Evolutionary conservation across 371 early-diverging fungal species (phyloP).

Genomic region (Mortierella sp.): DNA sequence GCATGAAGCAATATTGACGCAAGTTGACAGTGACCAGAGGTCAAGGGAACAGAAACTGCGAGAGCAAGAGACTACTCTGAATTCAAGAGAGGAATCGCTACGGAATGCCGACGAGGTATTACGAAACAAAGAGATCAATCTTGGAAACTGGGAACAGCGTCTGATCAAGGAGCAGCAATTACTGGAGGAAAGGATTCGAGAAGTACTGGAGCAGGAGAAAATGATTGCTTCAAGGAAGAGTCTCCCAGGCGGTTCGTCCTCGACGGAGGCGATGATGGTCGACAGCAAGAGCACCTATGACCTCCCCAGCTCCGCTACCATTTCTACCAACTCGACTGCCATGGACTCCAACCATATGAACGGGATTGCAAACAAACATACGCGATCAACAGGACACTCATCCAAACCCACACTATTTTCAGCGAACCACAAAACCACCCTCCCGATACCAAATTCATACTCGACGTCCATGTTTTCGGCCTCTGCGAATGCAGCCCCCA

Average conservation of each 20-base stretch:
- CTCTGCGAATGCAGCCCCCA: not conserved
- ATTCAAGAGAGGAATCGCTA: slow-evolving; percentile 25
- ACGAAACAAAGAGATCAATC: slow-evolving; percentile 16
- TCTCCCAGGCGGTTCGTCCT: not conserved
- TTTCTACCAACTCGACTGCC: not conserved
- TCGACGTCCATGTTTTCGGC: not conserved
- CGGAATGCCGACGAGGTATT: slow-evolving; percentile 1
- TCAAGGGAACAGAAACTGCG: slow-evolving; percentile 37
- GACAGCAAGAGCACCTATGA: slow-evolving; percentile 15
- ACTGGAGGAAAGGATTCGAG: slow-evolving; percentile 26
- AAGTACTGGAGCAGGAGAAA: slow-evolving; percentile 26
- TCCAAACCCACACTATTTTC: slow-evolving; percentile 6
- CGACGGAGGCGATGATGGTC: slow-evolving; percentile 27
- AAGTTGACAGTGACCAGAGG: slow-evolving; percentile 17
- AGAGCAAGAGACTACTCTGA: slow-evolving; percentile 33
- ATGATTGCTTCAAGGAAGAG: slow-evolving; percentile 9
- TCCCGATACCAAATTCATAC: not conserved
- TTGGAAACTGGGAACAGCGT: slow-evolving; percentile 29
- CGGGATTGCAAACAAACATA: slow-evolving; percentile 11
- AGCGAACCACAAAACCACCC: not conserved
- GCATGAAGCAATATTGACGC: slow-evolving; percentile 17
- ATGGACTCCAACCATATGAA: not conserved
- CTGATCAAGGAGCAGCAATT: slow-evolving; percentile 30
- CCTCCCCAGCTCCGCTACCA: not conserved
- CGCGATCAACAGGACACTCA: not conserved